phyloP scores from a whole-genome alignment of 192 early-diverging fungal genomes.

The Dissophora ornata region DNA sequence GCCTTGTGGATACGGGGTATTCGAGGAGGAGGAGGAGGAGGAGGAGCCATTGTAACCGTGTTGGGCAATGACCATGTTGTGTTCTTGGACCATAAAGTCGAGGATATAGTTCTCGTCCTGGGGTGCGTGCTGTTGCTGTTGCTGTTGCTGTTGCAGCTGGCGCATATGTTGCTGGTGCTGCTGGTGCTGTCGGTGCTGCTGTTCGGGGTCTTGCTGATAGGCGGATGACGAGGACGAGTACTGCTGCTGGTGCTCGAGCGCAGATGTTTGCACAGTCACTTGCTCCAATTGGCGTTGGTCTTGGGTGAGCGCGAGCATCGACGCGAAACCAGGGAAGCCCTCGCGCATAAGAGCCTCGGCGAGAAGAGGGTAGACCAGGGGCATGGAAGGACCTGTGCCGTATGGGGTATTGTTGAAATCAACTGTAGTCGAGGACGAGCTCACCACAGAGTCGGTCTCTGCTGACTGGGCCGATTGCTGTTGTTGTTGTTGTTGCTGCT shows the following conservation, averaged over 20 bases:
- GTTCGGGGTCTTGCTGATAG: neutral
- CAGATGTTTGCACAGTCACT: conserved; percentile 28
- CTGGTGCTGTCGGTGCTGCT: conserved; percentile 4
- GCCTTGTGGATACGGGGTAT: conserved; percentile 4
- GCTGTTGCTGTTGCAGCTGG: conserved; percentile 23
- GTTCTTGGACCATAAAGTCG: conserved; percentile 34
- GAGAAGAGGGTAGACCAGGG: conserved; percentile 32
- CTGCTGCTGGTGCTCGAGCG: conserved; percentile 25
- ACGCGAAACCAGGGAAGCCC: conserved; percentile 38
- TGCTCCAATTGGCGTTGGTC: conserved; percentile 49
- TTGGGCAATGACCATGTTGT: conserved; percentile 34
- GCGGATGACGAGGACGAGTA: conserved; percentile 21
- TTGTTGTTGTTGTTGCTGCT: conserved; percentile 4
- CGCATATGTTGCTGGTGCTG: neutral
- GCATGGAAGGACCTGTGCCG: conserved; percentile 13
- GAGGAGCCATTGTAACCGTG: conserved; percentile 7
- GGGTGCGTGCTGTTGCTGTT: conserved; percentile 16
- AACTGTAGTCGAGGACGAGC: conserved; percentile 33
- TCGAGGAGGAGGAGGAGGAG: conserved; percentile 14
- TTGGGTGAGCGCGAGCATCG: conserved; percentile 29
- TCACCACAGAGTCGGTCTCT: conserved; percentile 30
- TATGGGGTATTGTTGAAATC: conserved; percentile 17
- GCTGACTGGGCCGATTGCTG: too few relatives aligned
- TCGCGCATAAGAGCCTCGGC: conserved; percentile 42
- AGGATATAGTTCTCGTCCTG: conserved; percentile 38